phyloP scores from a whole-genome alignment of 2,329 filamentous ascomycete genomes.

The Diplodia intermedia region DNA sequence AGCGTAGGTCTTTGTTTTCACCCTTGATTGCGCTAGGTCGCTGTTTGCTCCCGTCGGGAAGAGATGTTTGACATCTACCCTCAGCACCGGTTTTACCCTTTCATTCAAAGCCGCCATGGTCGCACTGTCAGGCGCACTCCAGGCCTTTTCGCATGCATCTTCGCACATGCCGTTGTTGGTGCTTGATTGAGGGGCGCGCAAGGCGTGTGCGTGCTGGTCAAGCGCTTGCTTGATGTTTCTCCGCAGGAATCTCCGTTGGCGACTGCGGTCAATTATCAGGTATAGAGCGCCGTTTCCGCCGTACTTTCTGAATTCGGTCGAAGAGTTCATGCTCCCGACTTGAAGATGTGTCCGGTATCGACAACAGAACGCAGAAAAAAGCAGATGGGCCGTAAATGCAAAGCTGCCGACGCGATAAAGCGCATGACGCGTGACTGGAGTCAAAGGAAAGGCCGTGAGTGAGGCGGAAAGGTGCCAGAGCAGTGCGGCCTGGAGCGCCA shows the following conservation, averaged over 20 bases:
- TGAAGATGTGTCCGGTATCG: not conserved
- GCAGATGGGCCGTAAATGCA: constrained; percentile 1
- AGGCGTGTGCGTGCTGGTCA: constrained; percentile 36
- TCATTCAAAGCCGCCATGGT: constrained; percentile 38
- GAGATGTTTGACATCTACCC: constrained; percentile 33
- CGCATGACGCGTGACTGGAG: constrained; percentile 28
- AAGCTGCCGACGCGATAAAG: constrained; percentile 5
- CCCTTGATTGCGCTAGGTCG: not conserved
- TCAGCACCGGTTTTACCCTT: constrained; percentile 34
- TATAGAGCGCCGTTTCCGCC: constrained; percentile 41
- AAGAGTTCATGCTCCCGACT: constrained; percentile 40
- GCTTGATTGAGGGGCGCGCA: constrained; percentile 23
- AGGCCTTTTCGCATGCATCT: constrained; percentile 32
- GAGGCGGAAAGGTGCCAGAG: not conserved
- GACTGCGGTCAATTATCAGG: constrained; percentile 37
- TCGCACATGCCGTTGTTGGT: constrained; percentile 3
- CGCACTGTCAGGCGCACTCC: constrained; percentile 41
- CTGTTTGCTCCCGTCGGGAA: not conserved
- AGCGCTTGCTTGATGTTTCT: constrained; percentile 40
- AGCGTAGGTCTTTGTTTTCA: constrained; percentile 2
- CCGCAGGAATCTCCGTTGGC: constrained; percentile 39
- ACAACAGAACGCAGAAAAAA: constrained; percentile 4
- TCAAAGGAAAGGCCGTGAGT: not conserved
- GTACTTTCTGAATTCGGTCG: constrained; percentile 34
- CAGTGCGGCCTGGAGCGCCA: not conserved